Percentiles rank a stretch among this genome's conserved stretches.
Conservation (phyloP, 371 early-diverging fungal genomes). For the Phascolomyces articulosus region DNA sequence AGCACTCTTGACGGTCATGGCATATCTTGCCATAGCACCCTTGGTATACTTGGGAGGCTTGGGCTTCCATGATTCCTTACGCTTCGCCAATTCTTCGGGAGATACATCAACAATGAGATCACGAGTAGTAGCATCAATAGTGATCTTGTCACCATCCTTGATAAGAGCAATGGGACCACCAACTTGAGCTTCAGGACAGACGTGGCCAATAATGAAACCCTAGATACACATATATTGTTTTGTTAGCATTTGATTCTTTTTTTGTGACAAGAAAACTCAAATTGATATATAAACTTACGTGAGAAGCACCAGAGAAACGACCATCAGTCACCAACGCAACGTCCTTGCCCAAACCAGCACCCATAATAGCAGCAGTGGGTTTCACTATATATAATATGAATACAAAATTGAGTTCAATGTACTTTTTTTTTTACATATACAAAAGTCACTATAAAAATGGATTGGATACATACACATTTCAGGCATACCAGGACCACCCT, state of each 20-base stretch:
- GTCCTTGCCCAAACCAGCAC: conserved; percentile 95
- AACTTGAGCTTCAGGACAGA: conserved; percentile 95
- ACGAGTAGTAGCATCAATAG: conserved; percentile 82
- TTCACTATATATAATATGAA: conserved; percentile 54
- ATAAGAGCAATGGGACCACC: conserved; percentile 95
- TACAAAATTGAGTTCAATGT: not conserved
- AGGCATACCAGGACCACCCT: conserved; percentile 93
- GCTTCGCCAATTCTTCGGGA: conserved; percentile 71
- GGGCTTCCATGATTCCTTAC: conserved; percentile 73
- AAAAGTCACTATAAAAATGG: not conserved
- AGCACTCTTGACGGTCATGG: conserved; percentile 81
- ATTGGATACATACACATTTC: conserved; percentile 62
- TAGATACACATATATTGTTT: conserved; percentile 21
- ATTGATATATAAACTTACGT: conserved; percentile 59
- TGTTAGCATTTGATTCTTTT: not conserved
- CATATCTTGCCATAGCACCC: conserved; percentile 89
- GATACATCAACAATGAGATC: conserved; percentile 71
- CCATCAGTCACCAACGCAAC: conserved; percentile 96
- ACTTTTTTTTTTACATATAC: not conserved
- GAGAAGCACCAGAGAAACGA: conserved; percentile 96
- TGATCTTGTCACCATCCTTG: conserved; percentile 81
- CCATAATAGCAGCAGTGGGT: conserved; percentile 95
- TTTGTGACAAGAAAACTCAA: not conserved
- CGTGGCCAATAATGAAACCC: conserved; percentile 97
- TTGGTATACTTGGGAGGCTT: conserved; percentile 82